A percentile compares a stretch with the other conserved stretches of the same genome.
Evolutionary conservation across 2,329 filamentous ascomycete genomes (phyloP).

Genomic region (Paecilomyces dactylethromorphus): DNA sequence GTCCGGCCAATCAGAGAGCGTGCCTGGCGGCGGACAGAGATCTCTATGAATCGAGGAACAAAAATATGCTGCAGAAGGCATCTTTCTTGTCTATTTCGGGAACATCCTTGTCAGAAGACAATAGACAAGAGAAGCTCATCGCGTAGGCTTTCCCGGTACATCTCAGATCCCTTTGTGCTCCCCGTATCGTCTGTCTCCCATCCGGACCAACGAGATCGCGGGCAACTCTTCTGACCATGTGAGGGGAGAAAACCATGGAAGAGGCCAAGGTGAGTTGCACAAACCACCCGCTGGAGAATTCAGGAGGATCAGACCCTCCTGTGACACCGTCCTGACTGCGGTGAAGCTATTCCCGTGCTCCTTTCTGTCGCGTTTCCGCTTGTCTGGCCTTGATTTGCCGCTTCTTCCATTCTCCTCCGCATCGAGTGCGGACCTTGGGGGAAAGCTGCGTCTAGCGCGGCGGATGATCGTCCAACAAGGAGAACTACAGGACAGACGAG

Average conservation of each 20-base stretch:
- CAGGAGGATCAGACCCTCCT: not conserved
- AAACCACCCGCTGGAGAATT: not conserved
- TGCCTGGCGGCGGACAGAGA: not conserved
- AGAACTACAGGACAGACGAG: not conserved
- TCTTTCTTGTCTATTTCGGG: too few species aligned
- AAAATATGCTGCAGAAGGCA: constrained; percentile 2
- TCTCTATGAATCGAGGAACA: not conserved
- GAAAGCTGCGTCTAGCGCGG: constrained; percentile 5
- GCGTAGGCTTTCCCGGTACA: not conserved
- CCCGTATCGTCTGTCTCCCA: not conserved
- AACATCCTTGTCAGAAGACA: not conserved
- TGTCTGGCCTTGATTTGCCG: not conserved
- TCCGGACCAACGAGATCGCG: not conserved
- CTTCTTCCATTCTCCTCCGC: not conserved
- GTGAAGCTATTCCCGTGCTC: not conserved
- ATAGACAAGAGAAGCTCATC: not conserved
- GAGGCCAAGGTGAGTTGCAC: not conserved
- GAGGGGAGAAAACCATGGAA: not conserved
- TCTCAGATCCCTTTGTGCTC: not conserved
- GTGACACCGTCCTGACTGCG: not conserved
- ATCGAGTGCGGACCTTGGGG: constrained; percentile 14
- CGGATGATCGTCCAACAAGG: not conserved
- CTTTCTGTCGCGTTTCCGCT: not conserved
- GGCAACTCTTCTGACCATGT: not conserved
- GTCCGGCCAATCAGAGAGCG: constrained; percentile 17